Base-by-base conservation (phyloP, 352 stramenopile genomes). In the Phytophthora citrophthora region DNA sequence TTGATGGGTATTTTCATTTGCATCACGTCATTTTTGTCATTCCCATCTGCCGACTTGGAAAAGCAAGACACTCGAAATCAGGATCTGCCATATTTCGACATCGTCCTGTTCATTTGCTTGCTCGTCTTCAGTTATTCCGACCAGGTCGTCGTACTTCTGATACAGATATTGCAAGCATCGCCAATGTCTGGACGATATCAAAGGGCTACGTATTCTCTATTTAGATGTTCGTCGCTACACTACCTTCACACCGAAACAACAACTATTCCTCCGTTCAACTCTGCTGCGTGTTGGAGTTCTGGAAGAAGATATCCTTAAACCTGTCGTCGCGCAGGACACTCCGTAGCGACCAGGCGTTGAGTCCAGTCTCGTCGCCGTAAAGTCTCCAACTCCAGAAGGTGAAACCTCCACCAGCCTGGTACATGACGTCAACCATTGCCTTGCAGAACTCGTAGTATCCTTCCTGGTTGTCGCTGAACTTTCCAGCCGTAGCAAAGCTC, bases 321-420 rank as follows among this genome's bases (percentile, higher is more conserved):
- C 61, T 58, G 40, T 71, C 61, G 44, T 88, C 77, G 16, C 79
- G 75, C n/a, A 92, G 43, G 31, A 90, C 61, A 54, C 64, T 89
- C 9, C 77, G 81, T 44, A 90, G 64, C 18, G 81, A 90, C 83
- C 84, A 93, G 15, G 62, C 71, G 50, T 90, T 86, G 50, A 83
- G 74, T 18, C 74, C 79, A 4, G 52, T 58, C 61, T 90, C 81
- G 43, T 91, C 84, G 16, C 69, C 80, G 38, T 85, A 79, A 47
- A 88, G 61, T 20, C 78, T 71, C 84, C 81, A 91, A 63, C 70
- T 89, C 84, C 84, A 93, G 70, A 89, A 91, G 20, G 81, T 77
- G 56, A 70, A 90, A 49, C 84, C 81, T n/a, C 64, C 84, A 6
- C 76, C 70, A 6, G 72, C 78, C 13, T 75, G 67, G 64, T 83